Evolutionary conservation across 2,329 filamentous ascomycete genomes (phyloP).

Genomic region (Arachnomyces sp.): DNA sequence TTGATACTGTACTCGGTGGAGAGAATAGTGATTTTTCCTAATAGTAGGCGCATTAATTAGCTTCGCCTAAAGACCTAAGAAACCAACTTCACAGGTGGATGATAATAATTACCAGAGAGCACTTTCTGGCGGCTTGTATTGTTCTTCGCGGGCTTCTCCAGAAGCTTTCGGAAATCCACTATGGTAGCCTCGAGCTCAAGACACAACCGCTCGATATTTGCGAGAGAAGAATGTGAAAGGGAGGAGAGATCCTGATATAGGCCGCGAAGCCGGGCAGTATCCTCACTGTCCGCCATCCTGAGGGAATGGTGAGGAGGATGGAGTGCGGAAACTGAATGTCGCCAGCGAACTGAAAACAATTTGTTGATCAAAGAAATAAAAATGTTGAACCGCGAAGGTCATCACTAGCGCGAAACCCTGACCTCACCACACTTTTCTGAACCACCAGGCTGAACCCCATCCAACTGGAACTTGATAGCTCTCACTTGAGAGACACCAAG

Average conservation of each 20-base stretch:
- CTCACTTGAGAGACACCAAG: no score
- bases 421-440: no score
- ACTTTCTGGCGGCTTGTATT: conserved; percentile 67
- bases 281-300: conserved; percentile 64
- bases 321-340: conserved; percentile 13
- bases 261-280: conserved; percentile 69
- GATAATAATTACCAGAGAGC: conserved; percentile 51
- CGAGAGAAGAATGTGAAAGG: conserved; percentile 62
- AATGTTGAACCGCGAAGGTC: not conserved
- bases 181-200: conserved; percentile 58
- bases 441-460: no score
- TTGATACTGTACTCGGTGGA: conserved; percentile 74
- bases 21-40: conserved; percentile 68
- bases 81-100: not conserved
- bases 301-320: conserved; percentile 8
- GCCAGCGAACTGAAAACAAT: conserved; percentile 18
- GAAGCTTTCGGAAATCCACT: conserved; percentile 59
- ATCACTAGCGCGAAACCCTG: not conserved
- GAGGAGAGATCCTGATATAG: conserved; percentile 79
- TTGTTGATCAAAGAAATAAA: conserved; percentile 17
- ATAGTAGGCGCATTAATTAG: conserved; percentile 1
- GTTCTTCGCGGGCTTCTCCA: conserved; percentile 69
- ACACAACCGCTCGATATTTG: conserved; percentile 62
- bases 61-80: not conserved
- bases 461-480: no score